Evolutionary conservation across 192 early-diverging fungal species (phyloP), one percentile per base, ranked within the genome.

Genomic region (Coemansia sp.): DNA sequence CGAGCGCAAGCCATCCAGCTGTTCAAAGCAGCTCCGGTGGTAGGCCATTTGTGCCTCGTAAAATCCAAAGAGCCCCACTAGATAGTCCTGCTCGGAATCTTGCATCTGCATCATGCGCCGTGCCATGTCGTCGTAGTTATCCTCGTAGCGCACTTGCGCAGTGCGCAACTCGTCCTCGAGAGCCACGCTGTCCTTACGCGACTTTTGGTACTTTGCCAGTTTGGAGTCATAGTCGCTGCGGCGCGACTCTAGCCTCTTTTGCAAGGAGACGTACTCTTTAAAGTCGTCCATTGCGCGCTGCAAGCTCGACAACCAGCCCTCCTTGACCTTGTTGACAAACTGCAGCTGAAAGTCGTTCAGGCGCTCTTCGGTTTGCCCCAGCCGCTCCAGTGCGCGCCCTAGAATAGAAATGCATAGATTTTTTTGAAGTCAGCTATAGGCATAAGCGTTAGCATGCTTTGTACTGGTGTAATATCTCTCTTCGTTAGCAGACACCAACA

Each of bases 181-280:
- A 14, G 89, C 84, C n/a, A 89, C 84, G 33, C 85, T 90, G 53
- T 94, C 92, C 77, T 94, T 95, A 70, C 93, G 92, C 40, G 82
- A 80, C 58, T 90, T 93, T 57, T 93, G 88, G n/a, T 89, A 82
- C 66, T 89, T 90, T 72, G 83, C 83, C 21, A 88, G 64, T 71
- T 94, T 97, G 32, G 88, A 85, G 71, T 98, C 96, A 73, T 92
- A 95, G 49, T 98, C 93, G 39, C 89, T 72, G 43, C 96, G 82
- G 36, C 93, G 80, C 51, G 88, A 85, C 41, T 92, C 89, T 6
- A 95, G 79, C 72, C 96, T 97, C 63, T 83, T 88, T 59, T 92
- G 86, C 51, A 94, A 55, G 15, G 78, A 48, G 47, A 86, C 67
- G 29, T 68, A 79, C 50, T 78, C 63, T 43, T 71, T 78, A 46